A percentile compares a stretch with the other conserved stretches of the same genome.
Conservation (phyloP, 148 eudicot species). For the Camellia sinensis region DNA sequence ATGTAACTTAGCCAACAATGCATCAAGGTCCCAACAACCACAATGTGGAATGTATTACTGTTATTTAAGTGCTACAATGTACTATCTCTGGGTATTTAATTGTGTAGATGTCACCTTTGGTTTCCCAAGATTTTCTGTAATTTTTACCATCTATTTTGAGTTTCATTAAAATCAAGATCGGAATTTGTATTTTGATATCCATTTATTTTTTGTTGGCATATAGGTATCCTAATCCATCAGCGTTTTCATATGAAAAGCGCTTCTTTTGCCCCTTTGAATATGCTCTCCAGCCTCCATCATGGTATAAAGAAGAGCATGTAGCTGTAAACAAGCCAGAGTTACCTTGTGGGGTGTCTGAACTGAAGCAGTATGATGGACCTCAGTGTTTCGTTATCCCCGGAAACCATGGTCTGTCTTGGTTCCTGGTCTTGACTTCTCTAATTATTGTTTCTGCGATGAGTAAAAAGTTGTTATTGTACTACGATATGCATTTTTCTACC, state of each 20-base stretch:
- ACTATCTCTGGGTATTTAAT: background rate
- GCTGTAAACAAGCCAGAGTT: slow-evolving; percentile 93
- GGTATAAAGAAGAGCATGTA: slow-evolving; percentile 87
- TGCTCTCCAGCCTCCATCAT: slow-evolving; percentile 88
- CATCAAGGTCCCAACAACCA: background rate
- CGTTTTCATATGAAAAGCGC: slow-evolving; percentile 75
- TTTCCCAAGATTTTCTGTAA: background rate
- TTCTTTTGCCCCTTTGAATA: slow-evolving; percentile 92
- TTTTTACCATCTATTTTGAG: background rate
- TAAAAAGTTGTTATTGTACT: background rate
- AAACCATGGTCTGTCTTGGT: slow-evolving; percentile 73
- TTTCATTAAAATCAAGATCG: background rate
- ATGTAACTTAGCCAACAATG: no score
- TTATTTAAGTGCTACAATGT: background rate
- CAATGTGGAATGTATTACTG: background rate
- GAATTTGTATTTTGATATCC: background rate
- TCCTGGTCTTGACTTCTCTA: slow-evolving; percentile 4
- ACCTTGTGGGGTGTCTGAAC: slow-evolving; percentile 63
- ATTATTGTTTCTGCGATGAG: background rate
- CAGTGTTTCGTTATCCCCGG: slow-evolving; percentile 98
- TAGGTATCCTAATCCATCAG: slow-evolving; percentile 96
- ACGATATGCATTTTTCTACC: background rate
- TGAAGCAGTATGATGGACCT: slow-evolving; percentile 84
- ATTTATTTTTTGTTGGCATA: slow-evolving; percentile 10
- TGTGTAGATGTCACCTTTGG: background rate